Evolutionary conservation across 108 stramenopile genomes (phyloP).

Genomic region (Pseudonitzschia multiseries): DNA sequence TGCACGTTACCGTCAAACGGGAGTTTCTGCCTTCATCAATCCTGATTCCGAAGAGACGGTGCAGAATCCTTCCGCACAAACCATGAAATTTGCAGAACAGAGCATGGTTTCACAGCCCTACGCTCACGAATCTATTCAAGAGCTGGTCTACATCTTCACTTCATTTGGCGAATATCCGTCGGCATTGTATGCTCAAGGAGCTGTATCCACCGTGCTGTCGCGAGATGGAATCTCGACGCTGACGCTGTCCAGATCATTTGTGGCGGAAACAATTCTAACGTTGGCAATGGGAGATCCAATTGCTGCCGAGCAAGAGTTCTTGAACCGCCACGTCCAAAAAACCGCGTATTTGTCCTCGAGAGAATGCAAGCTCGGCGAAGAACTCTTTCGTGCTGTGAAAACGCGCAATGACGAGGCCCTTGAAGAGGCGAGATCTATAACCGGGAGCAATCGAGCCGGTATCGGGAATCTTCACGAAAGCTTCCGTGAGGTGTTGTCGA

Average conservation of each 20-base stretch:
- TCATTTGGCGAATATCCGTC: constrained; percentile 61
- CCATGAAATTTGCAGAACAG: constrained; percentile 52
- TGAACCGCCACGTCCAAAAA: constrained; percentile 81
- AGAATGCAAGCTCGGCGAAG: constrained; percentile 89
- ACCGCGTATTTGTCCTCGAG: constrained; percentile 69
- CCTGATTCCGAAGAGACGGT: constrained; percentile 41
- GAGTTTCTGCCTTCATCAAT: constrained; percentile 57
- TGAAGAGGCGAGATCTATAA: constrained; percentile 61
- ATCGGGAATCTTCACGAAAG: constrained; percentile 67
- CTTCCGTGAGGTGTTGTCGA: constrained; percentile 51
- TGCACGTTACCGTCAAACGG: constrained; percentile 74
- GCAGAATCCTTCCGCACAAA: constrained; percentile 25
- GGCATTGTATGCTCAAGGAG: constrained; percentile 83
- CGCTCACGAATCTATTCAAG: constrained; percentile 74
- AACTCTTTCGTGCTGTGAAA: constrained; percentile 80
- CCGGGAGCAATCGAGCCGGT: constrained; percentile 59
- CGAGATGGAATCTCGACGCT: constrained; percentile 70
- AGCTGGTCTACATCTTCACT: constrained; percentile 50
- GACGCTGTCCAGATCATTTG: constrained; percentile 62
- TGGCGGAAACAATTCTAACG: constrained; percentile 66
- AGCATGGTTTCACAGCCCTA: constrained; percentile 64
- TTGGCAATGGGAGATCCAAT: constrained; percentile 85
- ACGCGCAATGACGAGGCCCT: constrained; percentile 67
- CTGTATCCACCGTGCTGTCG: constrained; percentile 61
- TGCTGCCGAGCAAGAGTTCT: constrained; percentile 74